Evolutionary conservation across 371 early-diverging fungal genomes (phyloP).

Genomic region (Gilbertella persicaria): DNA sequence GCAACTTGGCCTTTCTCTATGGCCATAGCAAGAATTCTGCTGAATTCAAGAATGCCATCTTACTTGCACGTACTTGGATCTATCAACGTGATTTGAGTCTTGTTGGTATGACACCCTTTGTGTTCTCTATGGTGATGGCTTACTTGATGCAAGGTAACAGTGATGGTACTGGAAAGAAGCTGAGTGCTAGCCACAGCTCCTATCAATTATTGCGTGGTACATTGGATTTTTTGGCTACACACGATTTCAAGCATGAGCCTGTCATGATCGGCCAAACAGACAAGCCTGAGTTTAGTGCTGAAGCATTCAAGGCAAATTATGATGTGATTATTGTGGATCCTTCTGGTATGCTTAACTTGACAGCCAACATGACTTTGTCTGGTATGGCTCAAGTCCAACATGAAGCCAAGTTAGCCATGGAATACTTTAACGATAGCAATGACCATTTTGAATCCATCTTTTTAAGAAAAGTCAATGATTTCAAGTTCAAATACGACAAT

Average conservation of each 20-base stretch:
- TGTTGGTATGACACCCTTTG: conserved; percentile 70
- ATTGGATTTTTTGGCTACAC: conserved; percentile 78
- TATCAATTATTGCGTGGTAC: conserved; percentile 86
- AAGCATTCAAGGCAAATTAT: conserved; percentile 61
- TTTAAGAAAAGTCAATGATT: conserved; percentile 67
- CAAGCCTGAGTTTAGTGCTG: conserved; percentile 56
- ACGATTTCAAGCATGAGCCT: conserved; percentile 74
- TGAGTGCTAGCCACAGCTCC: conserved; percentile 76
- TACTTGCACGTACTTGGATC: conserved; percentile 85
- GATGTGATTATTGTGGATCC: conserved; percentile 87
- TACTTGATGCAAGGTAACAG: conserved; percentile 76
- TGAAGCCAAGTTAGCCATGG: conserved; percentile 67
- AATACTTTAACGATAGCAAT: conserved; percentile 59
- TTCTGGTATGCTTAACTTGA: conserved; percentile 80
- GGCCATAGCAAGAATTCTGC: conserved; percentile 69
- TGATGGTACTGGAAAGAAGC: conserved; percentile 58
- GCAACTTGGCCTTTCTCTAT: conserved; percentile 81
- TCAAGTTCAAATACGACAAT: conserved; percentile 68
- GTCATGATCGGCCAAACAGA: conserved; percentile 66
- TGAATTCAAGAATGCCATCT: conserved; percentile 78
- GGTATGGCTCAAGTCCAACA: conserved; percentile 67
- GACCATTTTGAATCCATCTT: conserved; percentile 79
- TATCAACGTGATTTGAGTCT: conserved; percentile 67
- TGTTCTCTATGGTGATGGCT: conserved; percentile 84
- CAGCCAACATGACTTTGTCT: conserved; percentile 61